Evolutionary conservation across 2,329 filamentous ascomycete genomes (phyloP), one percentile per base, ranked within the genome.

Genomic region (Aureobasidium sp.): DNA sequence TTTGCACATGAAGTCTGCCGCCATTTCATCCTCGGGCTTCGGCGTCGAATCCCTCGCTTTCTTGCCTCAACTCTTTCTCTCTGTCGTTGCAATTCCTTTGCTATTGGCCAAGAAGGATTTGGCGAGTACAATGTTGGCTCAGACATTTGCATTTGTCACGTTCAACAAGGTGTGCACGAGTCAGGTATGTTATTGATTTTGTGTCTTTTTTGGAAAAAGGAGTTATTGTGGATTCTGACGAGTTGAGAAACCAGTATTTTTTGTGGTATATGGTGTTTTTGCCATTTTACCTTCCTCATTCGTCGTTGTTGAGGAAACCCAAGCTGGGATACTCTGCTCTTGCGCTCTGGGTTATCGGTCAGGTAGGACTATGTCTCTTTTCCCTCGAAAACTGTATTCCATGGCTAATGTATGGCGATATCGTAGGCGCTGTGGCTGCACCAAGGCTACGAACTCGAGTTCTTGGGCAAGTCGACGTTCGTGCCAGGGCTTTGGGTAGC

Each of bases 91-190:
- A 5, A 87, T 97, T 47, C 88, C 90, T 0, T 71, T 96, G 1
- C 80, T 82, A 1, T 77, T 96, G 22, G 90, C 90, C 17, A 95
- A 93, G 73, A 88, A 85, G 68, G 87, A 94, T 69, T 82, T 99
- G 0, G 82, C 92, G 0, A 84, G 86, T 0, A 87, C 90, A 5
- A 92, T 97, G 89, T 83, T 97, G 65, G 91, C 90, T 4, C 94
- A 99, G 76, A 97, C 94, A 0, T 96, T 97, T 76, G 90, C 93
- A 0, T 99, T 99, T 75, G 94, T 97, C 4, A 87, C 91, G 0
- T 97, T 97, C 69, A 99, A 99, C 78, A 99, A 99, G 78, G 94
- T 99, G 65, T 97, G 93, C 81, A 99, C 94, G 3, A 96, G 91
- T 70, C 93, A 97, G 83, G 91, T 94, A 82, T 66, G 82, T 71